Base-by-base conservation (phyloP, 768 basidiomycete genomes). In the Russula ochroleuca region DNA sequence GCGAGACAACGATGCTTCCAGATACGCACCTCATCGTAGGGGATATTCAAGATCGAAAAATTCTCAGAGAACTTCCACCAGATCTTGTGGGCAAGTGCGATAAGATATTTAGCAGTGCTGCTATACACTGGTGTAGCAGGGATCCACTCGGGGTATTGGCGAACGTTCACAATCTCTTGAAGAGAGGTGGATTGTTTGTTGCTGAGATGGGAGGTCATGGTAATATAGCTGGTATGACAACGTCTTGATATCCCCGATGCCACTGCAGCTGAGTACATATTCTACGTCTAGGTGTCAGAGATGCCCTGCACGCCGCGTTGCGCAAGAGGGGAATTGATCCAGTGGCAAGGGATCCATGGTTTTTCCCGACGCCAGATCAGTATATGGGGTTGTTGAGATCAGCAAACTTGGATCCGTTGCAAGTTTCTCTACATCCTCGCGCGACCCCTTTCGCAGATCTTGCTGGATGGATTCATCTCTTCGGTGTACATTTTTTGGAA, bases 101-200 rank as follows among this genome's bases (percentile, higher is more conserved):
- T 70, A 85, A 83, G 0, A 86, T 88, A 2, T 94, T 94, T 76
- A 87, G 85, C 58, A 92, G 88, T 65, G 90, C 93, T 0, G 79
- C 82, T 4, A 71, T 94, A 65, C 92, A 95, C 69, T 94, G 92
- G 92, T 94, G 91, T 74, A 93, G 90, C 72, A 75, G 76, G 5
- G 78, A 87, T 68, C 93, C 92, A 0, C 72, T 69, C 2, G 85
- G 82, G 1, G 91, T 92, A 10, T 71, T 92, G 11, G 73, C 78
- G 15, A 80, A 84, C 54, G 80, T 82, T n/a, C 82, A 81, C 69
- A 78, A 75, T 50, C 74, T 87, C 11, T 75, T 94, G 59, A 90
- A 84, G 68, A 80, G 78, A 1, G 87, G 88, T 0, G 92, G 91
- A 2, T 77, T 86, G 23, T 82, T 93, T 51, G 85, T 85, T 0